Evolutionary conservation across 495 filamentous ascomycete genomes (phyloP).

Genomic region (Podospora fimiseda): DNA sequence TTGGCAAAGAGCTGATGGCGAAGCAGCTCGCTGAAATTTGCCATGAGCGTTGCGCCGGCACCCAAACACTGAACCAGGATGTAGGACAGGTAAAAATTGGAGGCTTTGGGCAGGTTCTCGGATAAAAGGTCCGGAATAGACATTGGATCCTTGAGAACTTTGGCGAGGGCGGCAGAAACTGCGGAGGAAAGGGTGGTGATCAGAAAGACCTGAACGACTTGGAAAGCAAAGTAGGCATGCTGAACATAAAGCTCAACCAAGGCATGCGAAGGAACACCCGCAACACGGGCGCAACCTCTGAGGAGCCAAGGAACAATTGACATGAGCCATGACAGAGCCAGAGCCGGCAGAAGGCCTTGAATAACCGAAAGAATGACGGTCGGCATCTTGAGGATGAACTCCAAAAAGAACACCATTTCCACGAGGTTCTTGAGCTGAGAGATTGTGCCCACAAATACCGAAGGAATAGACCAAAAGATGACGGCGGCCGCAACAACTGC

Average conservation of each 20-base stretch:
- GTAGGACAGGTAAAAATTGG: slow-evolving; percentile 88
- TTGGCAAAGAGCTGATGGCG: slow-evolving; percentile 61
- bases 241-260: slow-evolving; percentile 72
- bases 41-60: slow-evolving; percentile 56
- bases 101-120: slow-evolving; percentile 66
- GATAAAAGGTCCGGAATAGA: slow-evolving; percentile 58
- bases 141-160: slow-evolving; percentile 57
- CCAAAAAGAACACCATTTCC: slow-evolving; percentile 54
- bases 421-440: slow-evolving; percentile 70
- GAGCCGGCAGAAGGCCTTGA: slow-evolving; percentile 67
- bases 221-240: slow-evolving; percentile 80
- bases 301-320: slow-evolving; percentile 72
- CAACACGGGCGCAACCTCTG: slow-evolving; percentile 63
- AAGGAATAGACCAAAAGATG: slow-evolving; percentile 87
- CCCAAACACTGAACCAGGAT: slow-evolving; percentile 80
- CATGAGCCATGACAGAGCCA: slow-evolving; percentile 73
- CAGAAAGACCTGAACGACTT: slow-evolving; percentile 87
- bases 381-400: slow-evolving; percentile 64
- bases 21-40: slow-evolving; percentile 47
- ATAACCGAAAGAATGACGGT: slow-evolving; percentile 61
- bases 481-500: slow-evolving; percentile 62
- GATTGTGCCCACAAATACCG: slow-evolving; percentile 68
- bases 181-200: slow-evolving; percentile 71
- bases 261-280: slow-evolving; percentile 64
- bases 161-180: slow-evolving; percentile 54